Percentiles rank a stretch among this genome's conserved stretches.
phyloP scores from a whole-genome alignment of 768 basidiomycete species.

The Megacollybia marginata region DNA sequence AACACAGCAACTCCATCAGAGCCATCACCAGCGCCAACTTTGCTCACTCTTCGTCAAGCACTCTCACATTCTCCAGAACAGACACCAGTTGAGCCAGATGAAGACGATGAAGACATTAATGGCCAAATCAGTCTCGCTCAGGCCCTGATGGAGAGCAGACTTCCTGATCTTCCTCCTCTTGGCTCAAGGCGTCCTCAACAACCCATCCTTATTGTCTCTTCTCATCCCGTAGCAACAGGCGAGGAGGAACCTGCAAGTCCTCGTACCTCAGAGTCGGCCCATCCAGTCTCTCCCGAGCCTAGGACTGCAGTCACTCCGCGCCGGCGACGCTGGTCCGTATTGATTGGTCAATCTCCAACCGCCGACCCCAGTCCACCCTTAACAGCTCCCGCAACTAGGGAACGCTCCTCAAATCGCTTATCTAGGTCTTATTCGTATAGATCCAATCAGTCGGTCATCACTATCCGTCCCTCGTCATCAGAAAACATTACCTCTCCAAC shows the following conservation, averaged over 20 bases:
- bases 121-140: constrained; percentile 69
- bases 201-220: constrained; percentile 54
- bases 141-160: constrained; percentile 69
- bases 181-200: constrained; percentile 62
- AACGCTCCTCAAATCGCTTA: constrained; percentile 18
- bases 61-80: constrained; percentile 36
- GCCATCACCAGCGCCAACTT: constrained; percentile 56
- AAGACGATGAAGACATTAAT: constrained; percentile 58
- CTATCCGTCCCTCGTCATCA: constrained; percentile 16
- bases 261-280: constrained; percentile 37
- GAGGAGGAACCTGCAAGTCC: constrained; percentile 43
- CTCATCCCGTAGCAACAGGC: constrained; percentile 26
- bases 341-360: constrained; percentile 34
- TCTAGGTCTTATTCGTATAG: constrained; percentile 35
- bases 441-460: constrained; percentile 25
- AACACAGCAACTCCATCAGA: constrained; percentile 29
- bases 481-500: constrained; percentile 14
- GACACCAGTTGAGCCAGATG: constrained; percentile 34
- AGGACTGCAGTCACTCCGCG: constrained; percentile 31
- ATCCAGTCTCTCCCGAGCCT: constrained; percentile 13
- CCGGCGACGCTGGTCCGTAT: constrained; percentile 68
- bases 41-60: constrained; percentile 61
- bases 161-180: constrained; percentile 65
- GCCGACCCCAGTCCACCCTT: constrained; percentile 8
- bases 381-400: constrained; percentile 19